Evolutionary conservation across 116 monocot genomes (phyloP).

Genomic region (Posidonia oceanica): DNA sequence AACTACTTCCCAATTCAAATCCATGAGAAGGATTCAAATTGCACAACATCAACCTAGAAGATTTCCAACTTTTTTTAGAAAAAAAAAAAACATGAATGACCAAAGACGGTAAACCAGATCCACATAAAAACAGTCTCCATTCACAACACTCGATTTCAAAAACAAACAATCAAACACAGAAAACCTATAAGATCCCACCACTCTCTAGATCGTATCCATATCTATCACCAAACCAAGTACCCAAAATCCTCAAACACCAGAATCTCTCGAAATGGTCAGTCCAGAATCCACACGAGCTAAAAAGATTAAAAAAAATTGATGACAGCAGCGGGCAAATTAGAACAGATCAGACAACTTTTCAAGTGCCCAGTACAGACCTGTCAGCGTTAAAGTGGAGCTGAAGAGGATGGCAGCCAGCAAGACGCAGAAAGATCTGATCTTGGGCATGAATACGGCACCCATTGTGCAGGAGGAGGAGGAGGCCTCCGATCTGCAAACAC

Average conservation of each 20-base stretch:
- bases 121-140: neutral
- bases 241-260: neutral
- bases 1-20: too few relatives aligned
- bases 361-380: slow-evolving; percentile 18
- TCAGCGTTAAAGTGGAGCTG: slow-evolving; percentile 13
- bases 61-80: neutral
- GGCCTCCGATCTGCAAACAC: neutral
- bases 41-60: neutral
- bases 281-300: neutral
- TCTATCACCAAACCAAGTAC: neutral
- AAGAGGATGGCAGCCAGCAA: slow-evolving; percentile 15
- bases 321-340: neutral
- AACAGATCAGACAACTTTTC: neutral
- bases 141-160: neutral
- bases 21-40: neutral
- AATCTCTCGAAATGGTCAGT: neutral
- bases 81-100: neutral
- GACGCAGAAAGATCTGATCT: slow-evolving; percentile 16
- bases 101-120: neutral
- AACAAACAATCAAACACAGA: neutral
- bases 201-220: neutral
- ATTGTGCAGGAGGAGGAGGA: neutral
- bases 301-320: neutral
- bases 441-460: slow-evolving; percentile 5
- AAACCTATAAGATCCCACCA: neutral